Conservation (phyloP, 2,329 filamentous ascomycete genomes). For the Nemania sp. region DNA sequence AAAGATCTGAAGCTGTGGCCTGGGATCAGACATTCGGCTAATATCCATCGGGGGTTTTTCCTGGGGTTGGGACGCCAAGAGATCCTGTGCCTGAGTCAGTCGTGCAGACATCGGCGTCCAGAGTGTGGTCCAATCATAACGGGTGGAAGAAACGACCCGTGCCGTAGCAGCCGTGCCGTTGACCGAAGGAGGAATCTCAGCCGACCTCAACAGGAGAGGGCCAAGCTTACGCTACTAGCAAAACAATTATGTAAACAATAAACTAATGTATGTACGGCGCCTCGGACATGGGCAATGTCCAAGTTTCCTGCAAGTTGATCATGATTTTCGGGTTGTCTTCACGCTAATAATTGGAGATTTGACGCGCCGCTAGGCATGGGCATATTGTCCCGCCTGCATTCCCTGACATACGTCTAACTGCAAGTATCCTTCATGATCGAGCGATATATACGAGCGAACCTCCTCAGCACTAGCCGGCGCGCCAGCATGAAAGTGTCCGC, state of each 20-base stretch:
- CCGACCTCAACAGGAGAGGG: constrained; percentile 8
- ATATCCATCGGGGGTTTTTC: constrained; percentile 3
- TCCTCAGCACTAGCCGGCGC: not conserved
- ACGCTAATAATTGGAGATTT: constrained; percentile 4
- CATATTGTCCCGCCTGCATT: not conserved
- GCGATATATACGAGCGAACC: constrained; percentile 5
- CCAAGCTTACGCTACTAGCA: constrained; percentile 1
- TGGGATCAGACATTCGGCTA: constrained; percentile 16
- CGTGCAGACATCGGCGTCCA: constrained; percentile 10
- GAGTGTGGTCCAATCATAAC: constrained; percentile 8
- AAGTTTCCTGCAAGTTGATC: constrained; percentile 21
- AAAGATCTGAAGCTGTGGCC: not conserved
- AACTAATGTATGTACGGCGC: not conserved
- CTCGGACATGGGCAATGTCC: not conserved
- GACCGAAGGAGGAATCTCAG: constrained; percentile 12
- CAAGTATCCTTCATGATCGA: constrained; percentile 22
- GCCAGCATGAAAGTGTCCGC: not conserved
- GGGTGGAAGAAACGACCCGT: not conserved
- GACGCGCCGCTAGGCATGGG: constrained; percentile 9
- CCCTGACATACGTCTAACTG: constrained; percentile 8
- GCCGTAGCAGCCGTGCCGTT: constrained; percentile 10
- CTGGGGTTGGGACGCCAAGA: constrained; percentile 7
- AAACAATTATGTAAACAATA: not conserved
- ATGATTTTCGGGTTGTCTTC: not conserved
- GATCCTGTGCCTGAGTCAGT: constrained; percentile 26